These are phyloP conservation scores for Typha latifolia DNA, from an alignment of 176 grass and related monocot species.

Conservation along the genomic window DNA sequence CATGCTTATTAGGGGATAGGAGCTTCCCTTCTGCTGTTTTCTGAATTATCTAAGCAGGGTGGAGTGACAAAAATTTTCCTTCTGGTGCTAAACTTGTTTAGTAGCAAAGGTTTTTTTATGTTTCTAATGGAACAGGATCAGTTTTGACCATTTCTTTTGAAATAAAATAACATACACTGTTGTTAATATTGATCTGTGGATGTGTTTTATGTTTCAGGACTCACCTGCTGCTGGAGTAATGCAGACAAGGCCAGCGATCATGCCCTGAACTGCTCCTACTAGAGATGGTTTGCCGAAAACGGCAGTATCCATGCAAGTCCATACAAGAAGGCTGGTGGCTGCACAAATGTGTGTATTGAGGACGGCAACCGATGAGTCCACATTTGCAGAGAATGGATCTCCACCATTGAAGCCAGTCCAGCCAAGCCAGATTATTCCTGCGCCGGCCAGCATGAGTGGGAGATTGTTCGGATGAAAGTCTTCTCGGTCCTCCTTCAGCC, in stretches of 20 bases:
- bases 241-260: constrained; percentile 30
- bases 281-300: constrained; percentile 24
- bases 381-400: constrained; percentile 28
- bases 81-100: too few relatives aligned
- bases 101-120: too few relatives aligned
- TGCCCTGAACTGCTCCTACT: constrained; percentile 30
- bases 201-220: background rate
- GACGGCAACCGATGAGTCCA: constrained; percentile 30
- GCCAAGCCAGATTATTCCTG: constrained; percentile 37
- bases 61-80: too few relatives aligned
- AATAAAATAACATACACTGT: too few relatives aligned
- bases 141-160: too few relatives aligned
- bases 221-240: constrained; percentile 18
- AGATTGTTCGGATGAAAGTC: constrained; percentile 28
- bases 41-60: too few relatives aligned
- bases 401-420: constrained; percentile 51
- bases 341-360: constrained; percentile 42
- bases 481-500: constrained; percentile 18
- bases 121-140: too few relatives aligned
- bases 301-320: constrained; percentile 31
- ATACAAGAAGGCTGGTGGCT: constrained; percentile 36
- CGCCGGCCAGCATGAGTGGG: constrained; percentile 23
- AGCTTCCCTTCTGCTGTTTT: too few relatives aligned
- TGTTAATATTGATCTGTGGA: background rate
- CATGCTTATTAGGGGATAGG: too few relatives aligned